Evolutionary conservation across 1,284 basidiomycete species (phyloP), one percentile per base, ranked within the genome.

Genomic region (Tilletia setariae): DNA sequence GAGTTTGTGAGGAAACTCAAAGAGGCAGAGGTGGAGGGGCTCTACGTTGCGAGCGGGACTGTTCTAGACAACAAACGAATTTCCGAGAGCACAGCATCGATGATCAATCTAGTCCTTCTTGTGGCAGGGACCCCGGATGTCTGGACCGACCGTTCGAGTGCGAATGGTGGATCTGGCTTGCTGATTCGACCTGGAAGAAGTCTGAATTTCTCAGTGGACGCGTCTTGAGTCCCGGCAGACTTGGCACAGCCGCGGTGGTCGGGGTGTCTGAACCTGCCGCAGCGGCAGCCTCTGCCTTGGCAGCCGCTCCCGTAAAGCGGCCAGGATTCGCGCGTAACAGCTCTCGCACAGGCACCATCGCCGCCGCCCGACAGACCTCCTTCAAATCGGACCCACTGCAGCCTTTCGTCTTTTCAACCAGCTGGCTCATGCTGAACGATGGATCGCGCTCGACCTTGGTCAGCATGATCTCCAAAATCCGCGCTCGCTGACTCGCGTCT

Each of bases 321-420:
- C 76, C 78, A 28, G 72, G 69, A 16, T 72, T 74, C 68, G 78
- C 79, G 47, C 80, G 72, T 64, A 82, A 68, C 64, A 78, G 78
- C 66, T 82, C 81, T 25, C 81, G 74, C 19, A 82, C 80, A 6
- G 81, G 81, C 16, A 78, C 72, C 83, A 84, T 84, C 6, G 82
- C 83, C 13, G 83, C 83, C n/a, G 79, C 93, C 65, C 96, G 86
- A 83, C 95, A 98, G n/a, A 95, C 86, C 84, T 99, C 96, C 77
- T 91, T 90, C 63, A 98, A 84, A 83, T 98, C 96, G 7, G 91
- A 93, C 2, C 95, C 95, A 6, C 93, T 95, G 40, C 90, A 86
- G 0, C 93, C 91, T 44, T 89, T 88, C 2, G 93, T 90, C 51
- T 87, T 86, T 62, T 86, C 84, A 4, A 93, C 94, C 13, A 99